These are phyloP conservation scores for Blastobotrys terrestris DNA, from an alignment of 805 yeast genomes.

Conservation along the genomic window DNA sequence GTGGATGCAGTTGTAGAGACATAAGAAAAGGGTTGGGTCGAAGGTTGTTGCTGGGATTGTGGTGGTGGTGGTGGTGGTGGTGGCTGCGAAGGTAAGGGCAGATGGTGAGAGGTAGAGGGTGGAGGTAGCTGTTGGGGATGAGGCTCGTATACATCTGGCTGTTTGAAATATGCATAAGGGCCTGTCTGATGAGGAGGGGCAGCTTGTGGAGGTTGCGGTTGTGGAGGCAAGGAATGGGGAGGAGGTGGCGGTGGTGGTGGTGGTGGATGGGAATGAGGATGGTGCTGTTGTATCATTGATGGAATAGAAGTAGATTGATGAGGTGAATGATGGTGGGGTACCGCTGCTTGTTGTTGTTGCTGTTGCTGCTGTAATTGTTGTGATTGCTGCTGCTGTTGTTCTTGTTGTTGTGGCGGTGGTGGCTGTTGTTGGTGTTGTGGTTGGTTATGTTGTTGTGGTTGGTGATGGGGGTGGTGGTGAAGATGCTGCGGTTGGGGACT, in stretches of 20 bases:
- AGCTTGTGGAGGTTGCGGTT: not conserved
- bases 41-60: conserved; percentile 2
- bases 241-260: not conserved
- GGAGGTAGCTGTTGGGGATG: conserved; percentile 6
- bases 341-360: conserved; percentile 8
- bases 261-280: not conserved
- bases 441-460: too few relatives aligned
- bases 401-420: conserved; percentile 6
- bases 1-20: conserved; percentile 17
- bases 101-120: conserved; percentile 3
- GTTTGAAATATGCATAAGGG: conserved; percentile 2
- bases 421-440: conserved; percentile 1
- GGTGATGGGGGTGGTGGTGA: not conserved
- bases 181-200: conserved; percentile 7
- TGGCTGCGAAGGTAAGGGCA: not conserved
- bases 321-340: conserved; percentile 9
- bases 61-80: not conserved
- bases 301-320: too few relatives aligned
- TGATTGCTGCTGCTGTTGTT: conserved; percentile 9
- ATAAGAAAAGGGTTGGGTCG: conserved; percentile 14
- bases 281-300: not conserved
- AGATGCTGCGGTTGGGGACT: conserved; percentile 1
- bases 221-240: not conserved
- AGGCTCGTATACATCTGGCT: conserved; percentile 1
- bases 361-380: conserved; percentile 7